Base-by-base conservation (phyloP, 2,329 filamentous ascomycete species). In the Scolecobasidium constrictum region DNA sequence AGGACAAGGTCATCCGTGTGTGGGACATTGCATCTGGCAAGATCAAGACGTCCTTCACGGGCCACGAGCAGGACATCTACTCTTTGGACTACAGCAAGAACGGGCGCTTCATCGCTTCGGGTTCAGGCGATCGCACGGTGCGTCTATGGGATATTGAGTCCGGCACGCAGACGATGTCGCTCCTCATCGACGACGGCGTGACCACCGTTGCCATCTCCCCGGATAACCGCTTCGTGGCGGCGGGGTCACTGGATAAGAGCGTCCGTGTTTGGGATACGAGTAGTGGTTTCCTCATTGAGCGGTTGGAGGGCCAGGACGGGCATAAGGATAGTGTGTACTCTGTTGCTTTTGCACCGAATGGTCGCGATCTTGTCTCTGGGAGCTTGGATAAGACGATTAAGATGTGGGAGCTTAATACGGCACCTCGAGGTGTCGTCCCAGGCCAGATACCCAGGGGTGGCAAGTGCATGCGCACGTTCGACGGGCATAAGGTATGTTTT, bases 51-150 rank as follows among this genome's bases (percentile, higher is more conserved):
- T 86, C 86, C 31, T 96, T 98, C 65, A 75, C 81, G n/a, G 92
- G 92, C 18, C 92, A 98, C 63, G 92, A 98, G 63, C 90, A 98
- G 64, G 92, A 98, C 52, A 98, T 98, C 49, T 96, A 96, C 65
- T 94, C 86, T 4, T 72, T 96, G 4, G 92, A 96, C 64, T 98
- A 94, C 62, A 85, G 90, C 22, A 81, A 86, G 34, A 93, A 95
- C 53, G 90, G 90, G 28, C 83, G 86, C 42, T 87, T 87, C 45
- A 96, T 98, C 54, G 92, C 90, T 4, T 96, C 92, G 5, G 92
- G 92, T 37, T 93, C 86, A 60, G 92, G 92, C 45, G 92, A 98
- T 56, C 75, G 92, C 53, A 95, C 87, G 13, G 92, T 96, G 43
- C 83, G 90, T 45, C 77, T 98, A 1, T 98, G 92, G 92, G 90